Base-by-base conservation (phyloP, 768 basidiomycete genomes). In the Lactifluus subvellereus region DNA sequence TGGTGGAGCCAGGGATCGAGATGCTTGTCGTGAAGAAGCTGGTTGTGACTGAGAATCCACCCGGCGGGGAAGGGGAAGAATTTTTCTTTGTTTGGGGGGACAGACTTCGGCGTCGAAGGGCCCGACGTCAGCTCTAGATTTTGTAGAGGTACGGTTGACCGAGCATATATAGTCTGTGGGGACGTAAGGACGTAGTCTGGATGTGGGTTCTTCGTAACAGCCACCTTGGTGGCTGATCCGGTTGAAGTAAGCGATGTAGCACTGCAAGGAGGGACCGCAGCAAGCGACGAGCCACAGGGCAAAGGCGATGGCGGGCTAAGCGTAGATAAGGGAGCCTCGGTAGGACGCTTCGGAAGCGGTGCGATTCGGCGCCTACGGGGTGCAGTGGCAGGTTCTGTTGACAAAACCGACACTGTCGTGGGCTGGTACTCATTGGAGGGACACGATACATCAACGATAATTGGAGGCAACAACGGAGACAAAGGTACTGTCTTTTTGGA, bases 361-460 rank as follows among this genome's bases (percentile, higher is more conserved):
- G 62, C 62, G 27, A 64, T 43, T 52, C 22, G 59, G 22, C 62
- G 62, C 35, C 47, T 64, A 14, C 62, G 62, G 3, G 13, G 13
- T n/a, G 20, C 8, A n/a, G 35, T 18, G 2, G 18, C 18, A 1
- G 52, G 2, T 13, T 63, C 54, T 8, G 20, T 8, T 3, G 45
- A 20, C 4, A 38, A 35, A 42, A 38, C 22, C 6, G 10, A 2
- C 3, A 6, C n/a, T 11, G 8, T 20, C 16, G 4, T 2, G 18
- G 37, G n/a, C 6, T 10, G 52, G 35, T 9, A 0, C 2, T 14
- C 10, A 10, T 7, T 20, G 8, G 45, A 11, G 9, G 5, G 4
- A 48, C 13, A 14, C 3, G 54, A 61, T 10, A 35, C 37, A 13
- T 33, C 49, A 4, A 35, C 38, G 7, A 32, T 6, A 22, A 27